Percentiles rank a stretch among this genome's conserved stretches.
These are phyloP conservation scores for Aspergillus sclerotioniger DNA, from an alignment of 495 filamentous ascomycete species.

Conservation along the genomic window DNA sequence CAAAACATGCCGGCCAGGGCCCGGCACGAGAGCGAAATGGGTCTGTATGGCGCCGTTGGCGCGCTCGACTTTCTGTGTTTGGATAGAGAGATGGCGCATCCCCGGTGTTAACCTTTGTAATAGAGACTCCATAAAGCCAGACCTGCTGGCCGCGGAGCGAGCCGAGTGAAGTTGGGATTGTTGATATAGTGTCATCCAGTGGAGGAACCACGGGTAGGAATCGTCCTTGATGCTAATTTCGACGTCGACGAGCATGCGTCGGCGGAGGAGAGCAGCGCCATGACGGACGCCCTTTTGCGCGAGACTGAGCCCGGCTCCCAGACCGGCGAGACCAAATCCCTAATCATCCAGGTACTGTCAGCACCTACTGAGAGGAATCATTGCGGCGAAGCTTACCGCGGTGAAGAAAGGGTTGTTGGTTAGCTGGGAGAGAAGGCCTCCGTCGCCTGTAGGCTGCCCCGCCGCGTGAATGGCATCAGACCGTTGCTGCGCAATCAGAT, in stretches of 20 bases:
- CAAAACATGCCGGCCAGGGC: slow-evolving; percentile 81
- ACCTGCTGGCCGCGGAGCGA: slow-evolving; percentile 34
- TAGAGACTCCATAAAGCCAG: slow-evolving; percentile 50
- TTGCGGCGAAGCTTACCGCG: slow-evolving; percentile 45
- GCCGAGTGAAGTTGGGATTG: slow-evolving; percentile 48
- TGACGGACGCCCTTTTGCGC: slow-evolving; percentile 70
- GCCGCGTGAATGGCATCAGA: slow-evolving; percentile 33
- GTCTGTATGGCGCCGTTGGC: slow-evolving; percentile 67
- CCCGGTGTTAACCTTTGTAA: slow-evolving; percentile 59
- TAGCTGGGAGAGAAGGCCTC: slow-evolving; percentile 52
- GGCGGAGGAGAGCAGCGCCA: slow-evolving; percentile 67
- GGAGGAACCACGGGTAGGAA: slow-evolving; percentile 89
- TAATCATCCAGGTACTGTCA: slow-evolving; percentile 19
- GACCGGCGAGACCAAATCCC: slow-evolving; percentile 82
- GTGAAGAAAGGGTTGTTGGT: slow-evolving; percentile 69
- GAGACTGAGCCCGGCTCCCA: slow-evolving; percentile 74
- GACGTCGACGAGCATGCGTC: slow-evolving; percentile 87
- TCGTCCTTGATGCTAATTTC: slow-evolving; percentile 93
- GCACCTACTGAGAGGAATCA: too few species aligned
- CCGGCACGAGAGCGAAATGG: slow-evolving; percentile 84
- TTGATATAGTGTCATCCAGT: slow-evolving; percentile 89
- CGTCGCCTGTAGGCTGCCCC: slow-evolving; percentile 35
- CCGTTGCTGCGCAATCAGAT: slow-evolving; percentile 41
- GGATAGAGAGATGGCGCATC: slow-evolving; percentile 66
- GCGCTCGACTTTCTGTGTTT: slow-evolving; percentile 59